Evolutionary conservation across 768 basidiomycete genomes (phyloP).

Genomic region (Sistotremastrum niveocremeum): DNA sequence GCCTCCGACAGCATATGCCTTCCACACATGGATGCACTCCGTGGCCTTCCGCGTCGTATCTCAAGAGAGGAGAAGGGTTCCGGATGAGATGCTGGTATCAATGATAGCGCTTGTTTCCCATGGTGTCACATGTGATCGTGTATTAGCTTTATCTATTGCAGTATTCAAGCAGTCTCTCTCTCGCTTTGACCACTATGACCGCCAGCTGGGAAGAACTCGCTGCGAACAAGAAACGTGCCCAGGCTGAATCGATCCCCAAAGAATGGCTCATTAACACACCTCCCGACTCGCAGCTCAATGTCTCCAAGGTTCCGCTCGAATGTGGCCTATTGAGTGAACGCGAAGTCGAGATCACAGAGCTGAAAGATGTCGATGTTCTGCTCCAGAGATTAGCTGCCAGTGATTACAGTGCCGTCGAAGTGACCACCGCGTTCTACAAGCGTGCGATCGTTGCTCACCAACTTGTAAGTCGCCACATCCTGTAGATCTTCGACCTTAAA

Average conservation of each 20-base stretch:
- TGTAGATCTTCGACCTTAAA: background rate
- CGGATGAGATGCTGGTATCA: no score
- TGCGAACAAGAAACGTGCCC: slow-evolving; percentile 38
- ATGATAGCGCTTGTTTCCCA: no score
- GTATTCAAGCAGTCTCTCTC: background rate
- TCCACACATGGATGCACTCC: no score
- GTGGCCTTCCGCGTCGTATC: no score
- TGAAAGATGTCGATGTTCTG: slow-evolving; percentile 33
- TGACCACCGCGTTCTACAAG: slow-evolving; percentile 63
- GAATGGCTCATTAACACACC: slow-evolving; percentile 48
- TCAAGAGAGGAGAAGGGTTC: no score
- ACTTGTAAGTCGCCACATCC: slow-evolving; percentile 30
- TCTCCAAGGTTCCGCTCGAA: slow-evolving; percentile 37
- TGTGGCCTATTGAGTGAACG: slow-evolving; percentile 42
- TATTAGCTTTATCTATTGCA: no score
- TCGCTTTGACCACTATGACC: slow-evolving; percentile 11
- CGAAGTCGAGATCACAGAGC: slow-evolving; percentile 52
- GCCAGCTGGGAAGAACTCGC: slow-evolving; percentile 38
- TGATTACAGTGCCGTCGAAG: slow-evolving; percentile 50
- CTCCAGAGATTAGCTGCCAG: slow-evolving; percentile 38
- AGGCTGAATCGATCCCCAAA: slow-evolving; percentile 43
- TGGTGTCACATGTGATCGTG: no score
- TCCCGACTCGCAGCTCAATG: slow-evolving; percentile 33
- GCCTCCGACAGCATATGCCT: no score
- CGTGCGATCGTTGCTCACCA: slow-evolving; percentile 72